Percentiles rank a stretch among this genome's conserved stretches.
These are phyloP conservation scores for Saccharomycopsis javanensis DNA, from an alignment of 805 yeast species.

Conservation along the genomic window DNA sequence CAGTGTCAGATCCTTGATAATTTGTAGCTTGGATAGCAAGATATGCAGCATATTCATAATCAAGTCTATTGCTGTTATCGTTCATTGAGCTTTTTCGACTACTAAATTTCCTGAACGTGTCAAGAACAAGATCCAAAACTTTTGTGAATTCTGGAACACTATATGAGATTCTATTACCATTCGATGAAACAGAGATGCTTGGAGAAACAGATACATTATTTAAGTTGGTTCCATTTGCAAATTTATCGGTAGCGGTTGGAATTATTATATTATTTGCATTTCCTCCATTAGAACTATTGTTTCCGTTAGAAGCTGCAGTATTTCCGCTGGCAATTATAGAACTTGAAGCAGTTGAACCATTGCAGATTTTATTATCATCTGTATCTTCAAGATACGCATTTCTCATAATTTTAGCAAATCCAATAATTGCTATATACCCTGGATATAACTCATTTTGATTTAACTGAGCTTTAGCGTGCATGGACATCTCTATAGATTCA, in stretches of 20 bases:
- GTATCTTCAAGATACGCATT: slow-evolving; percentile 7
- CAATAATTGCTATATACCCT: slow-evolving; percentile 65
- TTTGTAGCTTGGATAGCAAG: slow-evolving; percentile 31
- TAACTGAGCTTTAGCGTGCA: slow-evolving; percentile 65
- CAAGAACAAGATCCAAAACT: not conserved
- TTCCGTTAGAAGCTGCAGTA: not conserved
- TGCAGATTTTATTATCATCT: not conserved
- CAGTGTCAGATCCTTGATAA: slow-evolving; percentile 40
- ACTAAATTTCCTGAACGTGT: not conserved
- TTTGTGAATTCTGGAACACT: not conserved
- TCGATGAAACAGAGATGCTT: not conserved
- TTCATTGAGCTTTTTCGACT: not conserved
- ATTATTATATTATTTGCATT: not conserved
- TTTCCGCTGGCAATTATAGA: not conserved
- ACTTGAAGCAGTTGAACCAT: not conserved
- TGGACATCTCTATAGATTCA: slow-evolving; percentile 60
- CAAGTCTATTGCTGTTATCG: not conserved
- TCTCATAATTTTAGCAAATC: slow-evolving; percentile 65
- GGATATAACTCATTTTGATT: slow-evolving; percentile 78
- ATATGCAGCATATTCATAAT: not conserved
- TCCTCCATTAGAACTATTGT: not conserved
- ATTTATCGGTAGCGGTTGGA: not conserved
- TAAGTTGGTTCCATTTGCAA: not conserved
- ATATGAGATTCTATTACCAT: not conserved
- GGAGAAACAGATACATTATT: not conserved